Conservation (phyloP, 2,329 filamentous ascomycete species). For the Fusarium sterilihyphosum region DNA sequence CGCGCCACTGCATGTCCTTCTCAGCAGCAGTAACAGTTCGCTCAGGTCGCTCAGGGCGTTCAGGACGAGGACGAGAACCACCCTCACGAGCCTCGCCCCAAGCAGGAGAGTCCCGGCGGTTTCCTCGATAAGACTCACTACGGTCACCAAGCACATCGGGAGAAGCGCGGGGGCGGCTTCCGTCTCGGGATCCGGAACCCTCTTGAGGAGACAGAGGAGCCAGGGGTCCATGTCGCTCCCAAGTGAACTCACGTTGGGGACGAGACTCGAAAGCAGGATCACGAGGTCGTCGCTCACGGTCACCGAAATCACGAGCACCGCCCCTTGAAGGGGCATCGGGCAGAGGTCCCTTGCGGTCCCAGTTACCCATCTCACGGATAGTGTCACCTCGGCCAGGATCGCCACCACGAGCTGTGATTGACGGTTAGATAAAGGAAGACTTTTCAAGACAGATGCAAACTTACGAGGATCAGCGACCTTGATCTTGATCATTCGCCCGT, state of each 20-base stretch:
- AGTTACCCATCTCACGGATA: slow-evolving; percentile 84
- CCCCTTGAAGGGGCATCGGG: slow-evolving; percentile 73
- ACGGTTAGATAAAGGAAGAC: slow-evolving; percentile 48
- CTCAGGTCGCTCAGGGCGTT: slow-evolving; percentile 75
- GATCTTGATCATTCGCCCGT: slow-evolving; percentile 89
- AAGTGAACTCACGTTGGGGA: slow-evolving; percentile 79
- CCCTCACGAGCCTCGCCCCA: slow-evolving; percentile 82
- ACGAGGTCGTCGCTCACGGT: slow-evolving; percentile 74
- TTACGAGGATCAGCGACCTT: slow-evolving; percentile 98
- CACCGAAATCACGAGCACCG: slow-evolving; percentile 62
- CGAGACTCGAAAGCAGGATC: slow-evolving; percentile 69
- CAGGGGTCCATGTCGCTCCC: slow-evolving; percentile 94
- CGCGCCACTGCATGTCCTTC: slow-evolving; percentile 91
- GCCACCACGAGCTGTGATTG: slow-evolving; percentile 80
- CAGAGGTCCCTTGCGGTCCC: slow-evolving; percentile 92
- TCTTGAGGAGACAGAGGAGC: slow-evolving; percentile 73
- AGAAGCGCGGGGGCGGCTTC: slow-evolving; percentile 61
- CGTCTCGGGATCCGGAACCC: slow-evolving; percentile 61
- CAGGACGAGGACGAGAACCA: slow-evolving; percentile 78
- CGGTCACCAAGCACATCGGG: slow-evolving; percentile 65
- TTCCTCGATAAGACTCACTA: slow-evolving; percentile 67
- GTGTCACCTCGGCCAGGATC: slow-evolving; percentile 65
- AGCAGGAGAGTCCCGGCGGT: slow-evolving; percentile 75
- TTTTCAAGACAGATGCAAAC: slow-evolving; percentile 46
- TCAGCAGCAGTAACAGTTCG: slow-evolving; percentile 87